Base-by-base conservation (phyloP, 2,329 filamentous ascomycete species). In the Botrytis galanthina region DNA sequence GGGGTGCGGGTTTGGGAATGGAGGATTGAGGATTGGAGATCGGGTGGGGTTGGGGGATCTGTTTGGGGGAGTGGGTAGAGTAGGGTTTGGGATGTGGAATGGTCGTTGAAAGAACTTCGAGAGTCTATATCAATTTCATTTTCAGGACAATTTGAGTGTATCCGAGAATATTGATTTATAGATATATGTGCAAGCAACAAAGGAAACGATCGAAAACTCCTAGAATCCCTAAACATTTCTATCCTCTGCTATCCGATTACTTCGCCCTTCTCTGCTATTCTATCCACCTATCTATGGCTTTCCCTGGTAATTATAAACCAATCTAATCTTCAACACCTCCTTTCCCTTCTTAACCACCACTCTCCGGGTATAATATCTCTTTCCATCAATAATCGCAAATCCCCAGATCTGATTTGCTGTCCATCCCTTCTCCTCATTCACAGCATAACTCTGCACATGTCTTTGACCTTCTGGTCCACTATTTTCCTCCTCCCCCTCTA, bases 351-450 rank as follows among this genome's bases (percentile, higher is more conserved):
- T 81, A 22, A 83, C 79, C 37, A 83, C 79, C 18, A 85, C 81
- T 70, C 84, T 81, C 72, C 83, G 78, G 5, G 77, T 78, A 77
- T 84, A 80, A 51, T 81, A 80, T 59, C 84, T 81, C 77, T 81
- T 76, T 14, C 82, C 84, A 59, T 84, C 80, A 57, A 86, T 77
- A 57, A 80, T 79, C 10, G 82, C 80, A 75, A 86, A 86, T 0
- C 85, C 85, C 84, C 85, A 86, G 32, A 86, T 76, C 83, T 89
- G 88, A 75, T 85, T 82, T 5, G 86, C 88, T 44, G 82, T 86
- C 89, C 89, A 91, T 39, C 82, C 82, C 75, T 80, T 79, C 68
- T 84, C 83, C 61, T 83, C 74, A 77, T 85, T 89, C 71, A 82
- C 82, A 35, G 86, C 87, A 74, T 80, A 85, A 75, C 82, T 85